Evolutionary conservation across 2,329 filamentous ascomycete species (phyloP), one percentile per base, ranked within the genome.

Genomic region (Scedosporium apiospermum): DNA sequence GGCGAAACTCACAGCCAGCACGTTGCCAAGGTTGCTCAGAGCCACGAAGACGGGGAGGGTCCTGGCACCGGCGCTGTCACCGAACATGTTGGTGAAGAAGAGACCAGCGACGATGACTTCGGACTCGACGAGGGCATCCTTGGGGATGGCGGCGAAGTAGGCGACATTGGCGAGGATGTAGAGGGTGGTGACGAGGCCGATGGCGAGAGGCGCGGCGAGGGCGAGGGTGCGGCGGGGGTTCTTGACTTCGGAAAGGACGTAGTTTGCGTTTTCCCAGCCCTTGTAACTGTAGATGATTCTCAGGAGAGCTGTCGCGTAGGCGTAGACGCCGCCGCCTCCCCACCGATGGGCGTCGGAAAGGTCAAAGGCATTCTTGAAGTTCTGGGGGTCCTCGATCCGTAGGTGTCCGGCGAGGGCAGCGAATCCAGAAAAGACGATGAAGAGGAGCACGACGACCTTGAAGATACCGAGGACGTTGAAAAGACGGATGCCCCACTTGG

Each of bases 101-200:
- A 83, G 70, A 0, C 80, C 81, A 0, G 85, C 85, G 0, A 88
- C 83, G 2, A 85, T 83, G 18, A 84, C 80, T 59, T 85, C 83
- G 0, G 82, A 83, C 3, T 75, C 78, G 6, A 82, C 82, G 4
- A 88, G 73, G 2, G 86, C 81, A 1, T 76, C 71, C 66, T 85
- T 86, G 1, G 82, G 78, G 12, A 87, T 83, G 0, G 84, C 85
- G 0, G 85, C 81, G 64, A 88, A 88, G 72, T 88, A 88, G 1
- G 85, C 84, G 1, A 88, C 79, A 66, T 88, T 88, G 58, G 84
- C 84, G 7, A 88, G 76, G 12, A 88, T 75, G 67, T 88, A 88
- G 0, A 87, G 76, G 1, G 85, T 76, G 0, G 83, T 85, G 4
- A 84, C 83, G 5, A 78, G 80, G 1, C 80, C 82, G 3, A 87